These are phyloP conservation scores for Purshia tridentata DNA, from an alignment of 306 rosid genomes.

Conservation along the genomic window DNA sequence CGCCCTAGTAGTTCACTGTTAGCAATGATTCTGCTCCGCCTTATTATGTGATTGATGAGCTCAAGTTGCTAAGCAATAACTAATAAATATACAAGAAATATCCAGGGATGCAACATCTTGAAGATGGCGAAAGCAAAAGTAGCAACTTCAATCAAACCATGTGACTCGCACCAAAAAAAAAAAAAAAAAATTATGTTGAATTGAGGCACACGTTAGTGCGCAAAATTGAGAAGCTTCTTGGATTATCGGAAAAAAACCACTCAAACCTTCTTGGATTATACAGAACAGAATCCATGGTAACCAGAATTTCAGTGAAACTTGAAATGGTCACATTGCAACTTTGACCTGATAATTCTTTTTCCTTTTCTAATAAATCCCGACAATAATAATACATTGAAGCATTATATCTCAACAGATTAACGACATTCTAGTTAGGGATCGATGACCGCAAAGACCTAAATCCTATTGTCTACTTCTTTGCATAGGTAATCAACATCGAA, in stretches of 20 bases:
- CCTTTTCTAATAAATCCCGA: background rate
- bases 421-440: constrained; percentile 13
- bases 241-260: background rate
- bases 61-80: no score
- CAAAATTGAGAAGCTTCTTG: background rate
- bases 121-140: no score
- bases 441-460: constrained; percentile 22
- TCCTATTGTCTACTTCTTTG: constrained; percentile 62
- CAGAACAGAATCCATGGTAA: background rate
- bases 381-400: constrained; percentile 6
- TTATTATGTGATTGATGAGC: no score
- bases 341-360: background rate
- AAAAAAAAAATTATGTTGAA: background rate
- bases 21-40: no score
- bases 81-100: no score
- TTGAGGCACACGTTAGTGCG: background rate
- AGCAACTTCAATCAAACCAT: background rate
- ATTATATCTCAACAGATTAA: background rate
- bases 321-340: background rate
- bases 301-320: background rate
- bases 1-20: no score
- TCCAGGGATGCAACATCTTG: no score
- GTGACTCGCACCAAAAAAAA: background rate
- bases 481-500: constrained; percentile 91
- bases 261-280: background rate